phyloP scores from a whole-genome alignment of 2,329 filamentous ascomycete species.

The Tolypocladium paradoxum region DNA sequence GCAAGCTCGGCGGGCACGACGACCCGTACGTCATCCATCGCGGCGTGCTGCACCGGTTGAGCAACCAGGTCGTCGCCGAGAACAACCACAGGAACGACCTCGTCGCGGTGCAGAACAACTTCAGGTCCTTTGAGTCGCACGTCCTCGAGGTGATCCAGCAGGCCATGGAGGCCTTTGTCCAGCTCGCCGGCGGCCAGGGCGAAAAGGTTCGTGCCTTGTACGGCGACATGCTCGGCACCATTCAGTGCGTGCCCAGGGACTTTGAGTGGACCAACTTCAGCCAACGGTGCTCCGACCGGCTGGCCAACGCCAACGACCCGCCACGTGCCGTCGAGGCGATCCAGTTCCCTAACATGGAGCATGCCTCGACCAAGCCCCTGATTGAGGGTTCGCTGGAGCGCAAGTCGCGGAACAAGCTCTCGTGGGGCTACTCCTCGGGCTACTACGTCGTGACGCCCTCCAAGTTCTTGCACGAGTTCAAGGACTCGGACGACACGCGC shows the following conservation, averaged over 20 bases:
- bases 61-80: constrained; percentile 87
- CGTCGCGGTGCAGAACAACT: constrained; percentile 82
- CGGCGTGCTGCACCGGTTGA: constrained; percentile 70
- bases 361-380: constrained; percentile 66
- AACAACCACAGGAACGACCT: constrained; percentile 94
- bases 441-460: constrained; percentile 89
- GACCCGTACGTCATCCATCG: constrained; percentile 86
- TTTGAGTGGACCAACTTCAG: constrained; percentile 90
- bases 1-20: constrained; percentile 57
- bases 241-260: constrained; percentile 68
- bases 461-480: constrained; percentile 91
- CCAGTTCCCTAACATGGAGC: constrained; percentile 80
- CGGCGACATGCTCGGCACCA: constrained; percentile 66
- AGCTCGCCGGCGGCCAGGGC: constrained; percentile 67
- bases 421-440: constrained; percentile 62
- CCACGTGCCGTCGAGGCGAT: constrained; percentile 65
- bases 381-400: constrained; percentile 84
- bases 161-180: constrained; percentile 72
- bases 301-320: constrained; percentile 68
- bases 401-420: constrained; percentile 78
- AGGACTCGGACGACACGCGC: constrained; percentile 67
- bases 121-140: constrained; percentile 78
- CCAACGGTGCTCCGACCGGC: constrained; percentile 54
- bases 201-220: constrained; percentile 76
- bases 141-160: constrained; percentile 73